Evolutionary conservation across 768 basidiomycete genomes (phyloP), one percentile per base, ranked within the genome.

Genomic region (Gautieria morchelliformis): DNA sequence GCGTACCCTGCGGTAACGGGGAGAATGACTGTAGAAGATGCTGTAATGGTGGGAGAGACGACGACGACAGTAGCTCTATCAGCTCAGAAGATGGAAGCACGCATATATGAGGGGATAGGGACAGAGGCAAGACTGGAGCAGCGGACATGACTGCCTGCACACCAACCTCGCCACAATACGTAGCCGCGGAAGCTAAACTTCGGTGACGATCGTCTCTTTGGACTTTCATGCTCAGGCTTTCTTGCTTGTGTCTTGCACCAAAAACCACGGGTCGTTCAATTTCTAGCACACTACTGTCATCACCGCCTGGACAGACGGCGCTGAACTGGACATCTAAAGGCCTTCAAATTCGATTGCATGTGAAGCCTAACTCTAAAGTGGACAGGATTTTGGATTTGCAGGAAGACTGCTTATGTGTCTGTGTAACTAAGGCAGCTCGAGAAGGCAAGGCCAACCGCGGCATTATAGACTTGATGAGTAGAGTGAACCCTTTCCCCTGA

Each of bases 1-100:
- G 67, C 69, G 50, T 68, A 87, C 89, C 87, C 76, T 89, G 83
- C 0, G 87, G 83, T 52, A 92, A 72, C 11, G 90, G 90, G 2
- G 88, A 87, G 64, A 92, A 92, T 3, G 87, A 89, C 67, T 92
- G 89, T 30, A 92, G 75, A 57, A 93, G 80, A 62, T 85, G 76
- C 35, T 82, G 80, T 14, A 92, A 71, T 15, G 84, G 75, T 2
- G 90, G 90, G 17, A 93, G 70, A 1, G 79, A 78, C 9, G 82
- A 76, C 1, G 74, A 65, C 30, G 72, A 69, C 47, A 93, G 71
- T 37, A 89, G 75, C 35, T 81, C 75, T 50, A 72, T 69, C 33
- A 93, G 78, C 70, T 93, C 89, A 42, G 78, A 75, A 0, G 89
- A 89, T 0, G 84, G 74, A 37, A 88, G 63, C 15, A 90, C 74